Base-by-base conservation (phyloP, 2,329 filamentous ascomycete species). In the Fusarium lyarnte region DNA sequence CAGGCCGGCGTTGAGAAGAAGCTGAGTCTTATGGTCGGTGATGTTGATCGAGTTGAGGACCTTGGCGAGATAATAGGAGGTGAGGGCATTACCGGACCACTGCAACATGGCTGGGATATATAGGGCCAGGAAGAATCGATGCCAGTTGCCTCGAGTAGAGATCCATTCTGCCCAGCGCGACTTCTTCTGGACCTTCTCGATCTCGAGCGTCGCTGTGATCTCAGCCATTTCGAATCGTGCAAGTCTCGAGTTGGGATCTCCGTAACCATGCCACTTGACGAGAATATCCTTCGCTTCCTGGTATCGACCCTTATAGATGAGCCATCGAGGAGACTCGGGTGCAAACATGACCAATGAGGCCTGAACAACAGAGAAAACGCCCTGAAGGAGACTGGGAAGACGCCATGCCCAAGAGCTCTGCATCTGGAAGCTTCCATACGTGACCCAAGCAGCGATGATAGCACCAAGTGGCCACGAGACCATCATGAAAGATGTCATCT, bases 351-450 rank as follows among this genome's bases (percentile, higher is more conserved):
- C 66, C 7, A 76, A 25, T 0, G 47, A 33, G 0, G 58, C 63
- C 23, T 76, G 74, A 1, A 66, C 6, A 3, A 76, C 29, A 1
- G 74, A 74, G 25, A 84, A 84, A 39, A 75, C 78, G 1, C 67
- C 66, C 68, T 88, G 86, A 4, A 88, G 74, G 6, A 86, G 77
- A 36, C 84, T 87, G 1, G 86, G 86, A 6, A 86, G 78, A 47
- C 86, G 81, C 85, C 86, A 88, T n/a, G 84, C 81, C 85, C 84
- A 86, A 55, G 79, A 80, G 58, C 74, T 80, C 23, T 59, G 3
- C 68, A 84, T 82, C 45, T 80, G 79, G 27, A 82, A 78, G 1
- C 82, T 85, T 23, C 84, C 84, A 51, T 81, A 86, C 0, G 84
- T 85, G 0, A 69, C 69, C 76, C 76, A 78, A 5, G 73, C 76